Base-by-base conservation (phyloP, 2,329 filamentous ascomycete species). In the Atkinsonella texensis region DNA sequence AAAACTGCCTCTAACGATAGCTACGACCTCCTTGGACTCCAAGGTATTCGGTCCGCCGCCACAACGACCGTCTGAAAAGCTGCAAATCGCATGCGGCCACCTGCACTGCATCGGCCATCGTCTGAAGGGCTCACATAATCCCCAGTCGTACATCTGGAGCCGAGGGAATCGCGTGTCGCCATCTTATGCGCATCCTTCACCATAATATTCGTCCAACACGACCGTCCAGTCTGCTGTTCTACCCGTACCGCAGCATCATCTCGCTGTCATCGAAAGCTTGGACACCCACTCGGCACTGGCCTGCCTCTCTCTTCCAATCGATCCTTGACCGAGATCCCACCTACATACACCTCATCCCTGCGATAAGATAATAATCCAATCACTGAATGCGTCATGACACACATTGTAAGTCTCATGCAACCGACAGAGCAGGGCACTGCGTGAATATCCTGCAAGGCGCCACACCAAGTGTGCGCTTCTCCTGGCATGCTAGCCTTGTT, bases 341-440 rank as follows among this genome's bases (percentile, higher is more conserved):
- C 46, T 39, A 32, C 43, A 47, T 39, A 32, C 43, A 47, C 15
- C 15, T 28, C 47, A 41, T 33, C 32, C 31, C 18, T 40, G 50
- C 54, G 55, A 57, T 54, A 57, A 49, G 52, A 54, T 54, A 54
- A 35, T 28, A 57, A 55, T 58, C 54, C 54, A n/a, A 43, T 32
- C 41, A 51, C 50, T 52, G 38, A 9, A 66, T 65, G 65, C 65
- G 63, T 63, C 63, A 68, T 68, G 66, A 67, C 66, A 62, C 68
- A 67, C 59, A 68, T 68, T 63, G 66, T 68, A 62, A 68, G 66
- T 68, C 48, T n/a, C 38, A 28, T 46, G 31, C 45, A 32, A 38
- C 41, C 45, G 31, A 41, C 42, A 49, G 12, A 45, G 42, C 49
- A 43, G 46, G 48, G 49, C 51, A 55, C 58, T 54, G 57, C 58